These are phyloP conservation scores for Apiospora rasikravindrae DNA, from an alignment of 2,329 filamentous ascomycete genomes.

Conservation along the genomic window DNA sequence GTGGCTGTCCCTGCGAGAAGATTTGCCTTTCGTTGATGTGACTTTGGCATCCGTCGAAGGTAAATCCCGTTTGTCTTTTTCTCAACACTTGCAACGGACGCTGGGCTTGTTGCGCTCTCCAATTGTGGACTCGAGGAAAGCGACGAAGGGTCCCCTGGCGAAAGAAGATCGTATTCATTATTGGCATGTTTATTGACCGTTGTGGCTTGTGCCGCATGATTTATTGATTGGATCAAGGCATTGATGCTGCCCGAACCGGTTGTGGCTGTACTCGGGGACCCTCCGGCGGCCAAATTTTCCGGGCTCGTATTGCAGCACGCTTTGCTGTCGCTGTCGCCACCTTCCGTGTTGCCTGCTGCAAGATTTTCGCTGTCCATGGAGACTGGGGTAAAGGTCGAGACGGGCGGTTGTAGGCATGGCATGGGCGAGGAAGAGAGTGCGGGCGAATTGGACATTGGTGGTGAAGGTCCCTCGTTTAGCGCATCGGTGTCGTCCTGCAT, in stretches of 20 bases:
- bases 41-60: conserved; percentile 10
- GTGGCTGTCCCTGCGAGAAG: conserved; percentile 8
- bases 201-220: conserved; percentile 37
- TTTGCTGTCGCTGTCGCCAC: background rate
- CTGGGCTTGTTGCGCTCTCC: conserved; percentile 12
- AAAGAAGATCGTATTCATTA: conserved; percentile 39
- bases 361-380: conserved; percentile 38
- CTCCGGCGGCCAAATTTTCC: conserved; percentile 3
- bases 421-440: conserved; percentile 38
- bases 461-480: conserved; percentile 31
- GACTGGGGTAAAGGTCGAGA: conserved; percentile 38
- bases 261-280: conserved; percentile 28
- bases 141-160: conserved; percentile 28
- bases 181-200: conserved; percentile 23
- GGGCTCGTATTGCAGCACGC: conserved; percentile 19
- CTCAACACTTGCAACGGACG: conserved; percentile 13
- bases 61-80: background rate
- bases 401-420: conserved; percentile 35
- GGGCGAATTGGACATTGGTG: conserved; percentile 34
- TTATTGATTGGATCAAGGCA: conserved; percentile 40
- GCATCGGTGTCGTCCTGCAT: conserved; percentile 35
- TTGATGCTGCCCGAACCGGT: conserved; percentile 29
- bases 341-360: background rate
- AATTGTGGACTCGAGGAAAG: conserved; percentile 7
- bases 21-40: background rate